Evolutionary conservation across 2,329 filamentous ascomycete species (phyloP).

Genomic region (Aspergillus sp.): DNA sequence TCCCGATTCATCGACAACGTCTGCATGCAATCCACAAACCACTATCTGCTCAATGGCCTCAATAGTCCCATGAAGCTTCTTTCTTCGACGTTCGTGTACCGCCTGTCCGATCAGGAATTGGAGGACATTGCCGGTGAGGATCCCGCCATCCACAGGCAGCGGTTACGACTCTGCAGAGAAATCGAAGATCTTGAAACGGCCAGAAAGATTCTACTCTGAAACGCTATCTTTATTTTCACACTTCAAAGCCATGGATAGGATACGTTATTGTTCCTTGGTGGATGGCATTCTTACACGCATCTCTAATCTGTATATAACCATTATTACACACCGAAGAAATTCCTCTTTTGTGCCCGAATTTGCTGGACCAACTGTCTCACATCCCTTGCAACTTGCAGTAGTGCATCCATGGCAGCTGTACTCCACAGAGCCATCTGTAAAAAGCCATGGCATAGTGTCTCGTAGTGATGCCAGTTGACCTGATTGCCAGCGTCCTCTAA

Average conservation of each 20-base stretch:
- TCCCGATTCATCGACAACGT: constrained; percentile 65
- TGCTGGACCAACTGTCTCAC: background rate
- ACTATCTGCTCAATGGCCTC: constrained; percentile 53
- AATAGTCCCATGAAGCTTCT: constrained; percentile 56
- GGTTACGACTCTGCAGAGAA: constrained; percentile 48
- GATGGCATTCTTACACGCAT: background rate
- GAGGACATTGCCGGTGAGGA: constrained; percentile 61
- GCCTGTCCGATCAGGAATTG: constrained; percentile 51
- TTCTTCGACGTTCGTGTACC: constrained; percentile 50
- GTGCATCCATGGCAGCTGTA: constrained; percentile 20
- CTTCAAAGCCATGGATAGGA: background rate
- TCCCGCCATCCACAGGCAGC: constrained; percentile 36
- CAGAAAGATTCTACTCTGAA: constrained; percentile 27
- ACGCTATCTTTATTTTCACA: background rate
- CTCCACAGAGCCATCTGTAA: constrained; percentile 35
- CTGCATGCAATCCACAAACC: constrained; percentile 57
- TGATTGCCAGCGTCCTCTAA: constrained; percentile 27
- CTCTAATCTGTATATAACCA: background rate
- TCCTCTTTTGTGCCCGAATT: background rate
- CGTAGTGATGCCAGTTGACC: constrained; percentile 28
- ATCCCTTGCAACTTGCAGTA: background rate
- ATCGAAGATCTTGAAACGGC: constrained; percentile 47
- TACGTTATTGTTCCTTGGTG: background rate
- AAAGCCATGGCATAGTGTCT: constrained; percentile 29
- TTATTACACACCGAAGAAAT: background rate